Percentiles rank a stretch among this genome's conserved stretches.
Conservation (phyloP, 257 asterid genomes). For the Solanum pimpinellifolium region DNA sequence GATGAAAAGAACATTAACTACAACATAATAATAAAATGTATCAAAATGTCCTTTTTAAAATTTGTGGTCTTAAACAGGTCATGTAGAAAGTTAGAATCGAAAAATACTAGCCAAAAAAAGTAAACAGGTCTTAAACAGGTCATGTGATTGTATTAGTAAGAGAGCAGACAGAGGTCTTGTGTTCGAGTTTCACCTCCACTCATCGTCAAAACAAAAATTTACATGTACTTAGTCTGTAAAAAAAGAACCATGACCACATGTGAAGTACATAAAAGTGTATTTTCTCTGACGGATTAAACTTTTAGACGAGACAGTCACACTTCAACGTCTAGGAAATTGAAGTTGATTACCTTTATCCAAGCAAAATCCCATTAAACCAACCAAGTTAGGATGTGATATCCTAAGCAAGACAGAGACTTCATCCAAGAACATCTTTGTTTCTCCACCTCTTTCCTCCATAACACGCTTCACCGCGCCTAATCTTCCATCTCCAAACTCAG, state of each 20-base stretch:
- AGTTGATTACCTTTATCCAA: conserved; percentile 48
- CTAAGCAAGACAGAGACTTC: conserved; percentile 79
- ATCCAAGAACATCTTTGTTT: conserved; percentile 66
- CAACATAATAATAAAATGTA: background rate
- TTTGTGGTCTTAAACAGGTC: no score
- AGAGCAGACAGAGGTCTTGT: background rate
- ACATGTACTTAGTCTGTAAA: background rate
- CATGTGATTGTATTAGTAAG: background rate
- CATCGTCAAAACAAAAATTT: background rate
- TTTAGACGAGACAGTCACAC: background rate
- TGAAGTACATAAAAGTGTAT: background rate
- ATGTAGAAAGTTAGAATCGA: no score
- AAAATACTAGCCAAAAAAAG: background rate
- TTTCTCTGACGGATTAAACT: background rate
- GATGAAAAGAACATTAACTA: background rate
- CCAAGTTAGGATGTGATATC: conserved; percentile 72
- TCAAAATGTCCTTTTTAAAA: background rate
- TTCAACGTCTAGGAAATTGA: background rate
- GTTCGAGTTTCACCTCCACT: background rate
- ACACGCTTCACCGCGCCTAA: conserved; percentile 69
- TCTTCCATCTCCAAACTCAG: conserved; percentile 51
- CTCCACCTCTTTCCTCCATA: conserved; percentile 66
- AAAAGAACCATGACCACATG: background rate
- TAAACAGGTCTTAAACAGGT: no score
- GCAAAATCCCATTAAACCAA: conserved; percentile 68